Base-by-base conservation (phyloP, 768 basidiomycete genomes). In the Flagelloscypha sp. region DNA sequence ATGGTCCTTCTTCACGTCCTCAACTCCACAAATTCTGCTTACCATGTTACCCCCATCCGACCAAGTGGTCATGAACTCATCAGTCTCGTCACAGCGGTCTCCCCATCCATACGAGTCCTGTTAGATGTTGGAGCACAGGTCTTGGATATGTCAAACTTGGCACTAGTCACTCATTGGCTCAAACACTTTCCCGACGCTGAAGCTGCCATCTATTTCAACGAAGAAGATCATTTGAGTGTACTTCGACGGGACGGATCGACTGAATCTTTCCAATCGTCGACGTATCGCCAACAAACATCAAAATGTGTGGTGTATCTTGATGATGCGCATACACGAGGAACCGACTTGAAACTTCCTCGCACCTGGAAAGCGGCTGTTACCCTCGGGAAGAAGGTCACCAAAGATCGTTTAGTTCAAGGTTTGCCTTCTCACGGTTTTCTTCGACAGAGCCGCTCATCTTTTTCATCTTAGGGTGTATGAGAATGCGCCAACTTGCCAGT, bases 91-190 rank as follows among this genome's bases (percentile, higher is more conserved):
- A 54, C 57, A 7, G n/a, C 36, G 1, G 58, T 68, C 41, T 35
- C 35, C 1, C 65, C 62, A 4, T 47, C 54, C n/a, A 56, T 74
- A 18, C 57, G 57, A 17, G 70, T 75, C 5, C 48, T 76, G 13
- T 48, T 76, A 11, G 73, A 76, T 28, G 72, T 76, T 9, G 74
- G 73, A 3, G 73, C 73, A 0, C 73, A 76, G 41, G 68, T 76
- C 53, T 51, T 76, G 7, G 72, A 76, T 28, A 52, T 72, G 37
- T 48, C 56, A 16, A 76, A 72, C 40, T 22, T 44, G 2, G 52
- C 66, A 17, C 35, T 76, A 4, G 67, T 58, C 2, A 23, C 35
- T 13, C 28, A 44, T 2, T 76, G 74, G 75, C 48, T 76, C 4
- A n/a, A n/a, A n/a, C n/a, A n/a, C n/a, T n/a, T n/a, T n/a, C n/a